Evolutionary conservation across 176 grass and related monocot species (phyloP), one percentile per base, ranked within the genome.

Genomic region (Oryza punctata): DNA sequence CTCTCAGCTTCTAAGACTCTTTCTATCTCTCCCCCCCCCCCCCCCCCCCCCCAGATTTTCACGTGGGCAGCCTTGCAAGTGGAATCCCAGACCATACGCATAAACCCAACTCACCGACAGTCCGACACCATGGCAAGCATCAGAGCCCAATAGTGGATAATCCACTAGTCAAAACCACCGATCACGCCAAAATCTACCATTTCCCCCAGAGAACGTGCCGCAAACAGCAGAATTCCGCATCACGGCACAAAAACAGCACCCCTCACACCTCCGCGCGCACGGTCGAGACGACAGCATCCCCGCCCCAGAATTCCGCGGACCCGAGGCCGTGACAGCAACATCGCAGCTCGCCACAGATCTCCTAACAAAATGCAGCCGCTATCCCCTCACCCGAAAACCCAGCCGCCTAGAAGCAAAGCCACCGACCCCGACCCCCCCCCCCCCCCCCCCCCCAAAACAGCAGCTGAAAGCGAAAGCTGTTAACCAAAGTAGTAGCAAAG

Each of bases 281-380:
- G 61, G 26, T 75, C 12, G 47, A 46, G 0, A 54, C 19, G n/a
- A 45, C 69, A 75, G 67, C 71, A 38, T 11, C 27, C 14, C 72
- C 0, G 43, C 60, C 15, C 60, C 35, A 38, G 37, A 63, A 84
- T 79, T 79, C 27, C 69, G 12, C 65, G 40, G 18, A n/a, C n/a
- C 72, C 14, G 37, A 23, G 33, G 37, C 6, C 65, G 65, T 38
- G 86, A 72, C 86, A 64, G 69, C 49, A 76, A 33, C 64, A 29
- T 7, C 65, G 57, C 30, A 24, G 18, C 45, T 67, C 0, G 41
- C 28, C 6, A 60, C 6, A 60, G 52, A 77, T 69, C 32, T 3
- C 0, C 24, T 16, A 66, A 3, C 26, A 18, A 44, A 83, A 78
- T 65, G 67, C 63, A 13, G 70, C 40, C 69, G 70, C 69, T 61